Conservation (phyloP, 2,329 filamentous ascomycete species). For the Alternaria viburni region DNA sequence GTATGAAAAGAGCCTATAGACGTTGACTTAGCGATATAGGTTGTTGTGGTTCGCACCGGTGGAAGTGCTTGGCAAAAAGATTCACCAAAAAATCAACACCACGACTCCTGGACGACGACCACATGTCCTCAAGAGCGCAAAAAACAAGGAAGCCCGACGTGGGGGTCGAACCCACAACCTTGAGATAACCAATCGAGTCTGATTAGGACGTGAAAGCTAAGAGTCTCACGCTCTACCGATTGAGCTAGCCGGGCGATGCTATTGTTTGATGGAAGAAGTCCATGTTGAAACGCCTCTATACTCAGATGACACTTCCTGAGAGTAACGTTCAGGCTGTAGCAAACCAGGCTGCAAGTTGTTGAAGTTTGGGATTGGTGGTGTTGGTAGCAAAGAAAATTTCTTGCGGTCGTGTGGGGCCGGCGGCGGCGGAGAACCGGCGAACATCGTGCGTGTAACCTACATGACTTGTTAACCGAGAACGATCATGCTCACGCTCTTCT, state of each 20-base stretch:
- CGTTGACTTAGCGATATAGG: neutral
- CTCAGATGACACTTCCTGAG: accelerated
- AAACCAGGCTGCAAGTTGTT: too few relatives aligned
- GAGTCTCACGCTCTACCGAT: slow-evolving; percentile 53
- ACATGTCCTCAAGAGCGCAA: neutral
- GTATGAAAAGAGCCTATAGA: neutral
- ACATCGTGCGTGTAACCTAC: neutral
- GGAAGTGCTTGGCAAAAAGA: neutral
- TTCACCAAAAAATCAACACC: neutral
- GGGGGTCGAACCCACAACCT: slow-evolving; percentile 24
- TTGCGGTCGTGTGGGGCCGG: slow-evolving; percentile 6
- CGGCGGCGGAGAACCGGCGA: slow-evolving; percentile 6
- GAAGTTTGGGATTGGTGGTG: neutral
- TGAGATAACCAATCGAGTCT: slow-evolving; percentile 20
- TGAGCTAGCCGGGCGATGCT: slow-evolving; percentile 33
- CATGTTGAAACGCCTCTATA: neutral
- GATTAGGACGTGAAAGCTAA: slow-evolving; percentile 29
- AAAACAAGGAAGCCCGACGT: slow-evolving; percentile 15
- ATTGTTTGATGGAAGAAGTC: neutral
- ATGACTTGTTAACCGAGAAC: neutral
- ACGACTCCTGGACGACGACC: neutral
- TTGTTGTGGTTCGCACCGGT: neutral
- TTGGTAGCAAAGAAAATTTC: slow-evolving; percentile 4
- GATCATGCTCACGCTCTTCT: neutral
- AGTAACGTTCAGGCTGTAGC: too few relatives aligned